Evolutionary conservation across 2,329 filamentous ascomycete species (phyloP).

Genomic region (Sporothrix luriei): DNA sequence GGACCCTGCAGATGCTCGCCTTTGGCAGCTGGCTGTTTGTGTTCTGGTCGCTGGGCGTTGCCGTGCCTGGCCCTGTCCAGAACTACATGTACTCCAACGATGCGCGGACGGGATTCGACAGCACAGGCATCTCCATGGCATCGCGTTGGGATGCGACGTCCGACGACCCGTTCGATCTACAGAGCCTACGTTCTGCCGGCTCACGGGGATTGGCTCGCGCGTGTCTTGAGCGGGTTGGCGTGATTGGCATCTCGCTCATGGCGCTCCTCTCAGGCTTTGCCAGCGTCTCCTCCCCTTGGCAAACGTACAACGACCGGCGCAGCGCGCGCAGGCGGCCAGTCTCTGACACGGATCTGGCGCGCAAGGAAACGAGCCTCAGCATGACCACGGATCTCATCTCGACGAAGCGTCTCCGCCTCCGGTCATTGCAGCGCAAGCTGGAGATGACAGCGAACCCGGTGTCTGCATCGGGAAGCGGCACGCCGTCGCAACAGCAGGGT

Average conservation of each 20-base stretch:
- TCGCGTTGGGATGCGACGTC: conserved; percentile 32
- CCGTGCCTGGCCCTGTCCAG: conserved; percentile 48
- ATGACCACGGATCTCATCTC: conserved; percentile 78
- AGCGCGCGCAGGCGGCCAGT: conserved; percentile 56
- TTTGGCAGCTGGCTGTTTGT: conserved; percentile 69
- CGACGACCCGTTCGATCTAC: conserved; percentile 23
- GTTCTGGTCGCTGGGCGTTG: conserved; percentile 76
- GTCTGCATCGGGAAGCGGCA: conserved; percentile 30
- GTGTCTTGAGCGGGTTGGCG: conserved; percentile 71
- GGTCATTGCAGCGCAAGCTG: conserved; percentile 67
- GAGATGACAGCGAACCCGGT: conserved; percentile 34
- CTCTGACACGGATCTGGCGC: conserved; percentile 71
- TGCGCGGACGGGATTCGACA: conserved; percentile 41
- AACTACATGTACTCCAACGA: conserved; percentile 37
- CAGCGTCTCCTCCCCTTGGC: conserved; percentile 84
- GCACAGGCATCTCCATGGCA: conserved; percentile 41
- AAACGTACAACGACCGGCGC: conserved; percentile 70
- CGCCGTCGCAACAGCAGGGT: conserved; percentile 19
- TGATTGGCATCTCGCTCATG: conserved; percentile 85
- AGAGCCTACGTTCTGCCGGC: conserved; percentile 19
- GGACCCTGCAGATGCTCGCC: conserved; percentile 63
- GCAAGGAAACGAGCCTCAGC: conserved; percentile 77
- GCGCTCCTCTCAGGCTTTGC: conserved; percentile 86
- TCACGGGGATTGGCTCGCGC: conserved; percentile 50
- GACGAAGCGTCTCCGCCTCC: conserved; percentile 72